A percentile compares a stretch with the other conserved stretches of the same genome.
phyloP scores from a whole-genome alignment of 2,329 filamentous ascomycete species.

The Paracamarosporium sp. region DNA sequence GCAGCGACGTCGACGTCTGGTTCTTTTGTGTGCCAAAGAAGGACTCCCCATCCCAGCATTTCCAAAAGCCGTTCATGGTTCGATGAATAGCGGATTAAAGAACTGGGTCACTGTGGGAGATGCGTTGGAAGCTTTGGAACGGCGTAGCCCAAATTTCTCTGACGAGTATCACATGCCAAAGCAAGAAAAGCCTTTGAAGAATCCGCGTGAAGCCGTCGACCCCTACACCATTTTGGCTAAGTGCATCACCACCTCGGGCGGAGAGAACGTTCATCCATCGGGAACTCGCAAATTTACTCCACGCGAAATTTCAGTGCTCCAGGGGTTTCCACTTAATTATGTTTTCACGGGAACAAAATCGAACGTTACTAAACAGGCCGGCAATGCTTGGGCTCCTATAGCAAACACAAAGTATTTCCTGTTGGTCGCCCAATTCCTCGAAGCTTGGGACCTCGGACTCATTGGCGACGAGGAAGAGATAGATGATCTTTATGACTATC shows the following conservation, averaged over 20 bases:
- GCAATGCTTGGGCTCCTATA: slow-evolving; percentile 30
- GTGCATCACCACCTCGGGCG: slow-evolving; percentile 26
- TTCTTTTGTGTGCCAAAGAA: slow-evolving; percentile 32
- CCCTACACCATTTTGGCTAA: slow-evolving; percentile 10
- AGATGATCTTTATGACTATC: slow-evolving; percentile 17
- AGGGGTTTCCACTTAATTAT: slow-evolving; percentile 19
- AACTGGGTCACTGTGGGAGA: slow-evolving; percentile 24
- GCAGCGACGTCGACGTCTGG: slow-evolving; percentile 32
- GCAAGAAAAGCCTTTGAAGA: slow-evolving; percentile 1
- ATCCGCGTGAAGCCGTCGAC: slow-evolving; percentile 8
- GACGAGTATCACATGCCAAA: slow-evolving; percentile 26
- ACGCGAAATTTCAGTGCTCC: slow-evolving; percentile 26
- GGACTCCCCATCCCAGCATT: slow-evolving; percentile 38
- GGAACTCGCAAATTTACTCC: slow-evolving; percentile 24
- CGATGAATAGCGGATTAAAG: slow-evolving; percentile 25
- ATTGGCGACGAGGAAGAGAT: slow-evolving; percentile 33
- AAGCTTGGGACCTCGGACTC: slow-evolving; percentile 34
- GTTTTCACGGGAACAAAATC: slow-evolving; percentile 17
- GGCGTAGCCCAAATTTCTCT: not conserved
- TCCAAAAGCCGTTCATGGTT: slow-evolving; percentile 33
- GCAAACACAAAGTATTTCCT: slow-evolving; percentile 18
- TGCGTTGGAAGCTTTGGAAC: slow-evolving; percentile 23
- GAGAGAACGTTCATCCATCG: slow-evolving; percentile 20
- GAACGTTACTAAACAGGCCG: slow-evolving; percentile 23
- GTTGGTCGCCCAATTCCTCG: slow-evolving; percentile 13